phyloP scores from a whole-genome alignment of 2,329 filamentous ascomycete genomes.

The Thelonectria discophora region DNA sequence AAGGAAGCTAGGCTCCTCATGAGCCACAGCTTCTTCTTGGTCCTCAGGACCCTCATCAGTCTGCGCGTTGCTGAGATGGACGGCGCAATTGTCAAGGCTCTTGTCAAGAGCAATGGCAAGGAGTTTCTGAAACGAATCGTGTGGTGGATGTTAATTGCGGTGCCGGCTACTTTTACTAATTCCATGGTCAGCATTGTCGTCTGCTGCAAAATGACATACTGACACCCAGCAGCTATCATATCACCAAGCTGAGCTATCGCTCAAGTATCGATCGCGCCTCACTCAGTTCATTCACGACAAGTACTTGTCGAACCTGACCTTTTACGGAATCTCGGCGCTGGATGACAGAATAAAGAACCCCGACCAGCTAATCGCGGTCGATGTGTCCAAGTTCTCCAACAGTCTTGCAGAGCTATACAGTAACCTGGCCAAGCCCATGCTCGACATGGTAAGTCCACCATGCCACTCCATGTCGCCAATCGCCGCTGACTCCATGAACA shows the following conservation, averaged over 20 bases:
- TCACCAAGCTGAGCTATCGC: slow-evolving; percentile 92
- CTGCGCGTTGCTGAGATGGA: slow-evolving; percentile 97
- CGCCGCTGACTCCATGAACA: slow-evolving; percentile 36
- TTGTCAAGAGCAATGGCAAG: slow-evolving; percentile 89
- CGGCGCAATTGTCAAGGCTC: slow-evolving; percentile 87
- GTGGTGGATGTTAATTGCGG: slow-evolving; percentile 98
- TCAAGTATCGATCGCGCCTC: slow-evolving; percentile 91
- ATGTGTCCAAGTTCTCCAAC: slow-evolving; percentile 96
- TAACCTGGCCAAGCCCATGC: slow-evolving; percentile 90
- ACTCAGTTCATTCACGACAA: slow-evolving; percentile 96
- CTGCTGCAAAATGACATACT: slow-evolving; percentile 7
- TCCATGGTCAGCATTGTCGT: slow-evolving; percentile 77
- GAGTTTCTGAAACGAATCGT: slow-evolving; percentile 89
- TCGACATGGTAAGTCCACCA: slow-evolving; percentile 77
- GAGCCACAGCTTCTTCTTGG: slow-evolving; percentile 92
- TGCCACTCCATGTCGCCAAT: neutral
- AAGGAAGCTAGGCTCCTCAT: slow-evolving; percentile 87
- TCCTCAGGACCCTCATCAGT: slow-evolving; percentile 90
- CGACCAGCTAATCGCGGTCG: slow-evolving; percentile 95
- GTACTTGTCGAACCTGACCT: slow-evolving; percentile 97
- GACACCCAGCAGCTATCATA: slow-evolving; percentile 76
- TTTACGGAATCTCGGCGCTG: slow-evolving; percentile 93
- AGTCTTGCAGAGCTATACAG: slow-evolving; percentile 95
- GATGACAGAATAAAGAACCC: slow-evolving; percentile 99
- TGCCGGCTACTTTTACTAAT: slow-evolving; percentile 97